Evolutionary conservation across 2,329 filamentous ascomycete species (phyloP).

Genomic region (Stenocarpella maydis): DNA sequence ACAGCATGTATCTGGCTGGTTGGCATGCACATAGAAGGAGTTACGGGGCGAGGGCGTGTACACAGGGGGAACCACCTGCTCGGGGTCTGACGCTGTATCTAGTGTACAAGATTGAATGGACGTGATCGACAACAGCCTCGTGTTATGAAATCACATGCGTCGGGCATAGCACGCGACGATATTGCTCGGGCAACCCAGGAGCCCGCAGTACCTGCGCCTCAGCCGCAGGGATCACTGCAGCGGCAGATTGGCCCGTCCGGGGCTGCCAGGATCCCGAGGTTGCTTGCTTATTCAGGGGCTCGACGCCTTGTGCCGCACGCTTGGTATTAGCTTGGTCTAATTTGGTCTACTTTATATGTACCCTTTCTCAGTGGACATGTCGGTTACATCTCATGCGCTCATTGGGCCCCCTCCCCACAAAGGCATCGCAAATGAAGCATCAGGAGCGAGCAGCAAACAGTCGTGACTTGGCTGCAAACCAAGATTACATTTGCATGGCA

Average conservation of each 20-base stretch:
- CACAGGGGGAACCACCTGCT: constrained; percentile 7
- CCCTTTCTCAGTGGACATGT: not conserved
- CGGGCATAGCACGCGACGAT: not conserved
- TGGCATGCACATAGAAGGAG: constrained; percentile 16
- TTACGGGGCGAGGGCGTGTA: constrained; percentile 17
- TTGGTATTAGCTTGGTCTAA: too few species aligned
- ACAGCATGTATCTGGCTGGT: constrained; percentile 14
- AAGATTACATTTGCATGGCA: constrained; percentile 16
- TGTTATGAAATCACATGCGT: constrained; percentile 14
- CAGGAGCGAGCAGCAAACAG: not conserved
- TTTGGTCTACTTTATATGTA: not conserved
- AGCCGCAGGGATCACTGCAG: constrained; percentile 1
- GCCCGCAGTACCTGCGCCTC: constrained; percentile 15
- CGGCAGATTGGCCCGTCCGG: constrained; percentile 12
- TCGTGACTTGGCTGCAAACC: constrained; percentile 11
- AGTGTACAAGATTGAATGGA: not conserved
- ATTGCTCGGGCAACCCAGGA: constrained; percentile 6
- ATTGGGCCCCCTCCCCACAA: constrained; percentile 5
- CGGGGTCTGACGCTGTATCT: not conserved
- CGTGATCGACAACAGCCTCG: not conserved
- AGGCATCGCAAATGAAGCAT: constrained; percentile 7
- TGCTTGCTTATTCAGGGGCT: constrained; percentile 18
- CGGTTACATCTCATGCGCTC: not conserved
- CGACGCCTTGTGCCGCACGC: not conserved
- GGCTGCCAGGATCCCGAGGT: too few species aligned